phyloP scores from a whole-genome alignment of 2,329 filamentous ascomycete species.

The Colletotrichum tofieldiae region DNA sequence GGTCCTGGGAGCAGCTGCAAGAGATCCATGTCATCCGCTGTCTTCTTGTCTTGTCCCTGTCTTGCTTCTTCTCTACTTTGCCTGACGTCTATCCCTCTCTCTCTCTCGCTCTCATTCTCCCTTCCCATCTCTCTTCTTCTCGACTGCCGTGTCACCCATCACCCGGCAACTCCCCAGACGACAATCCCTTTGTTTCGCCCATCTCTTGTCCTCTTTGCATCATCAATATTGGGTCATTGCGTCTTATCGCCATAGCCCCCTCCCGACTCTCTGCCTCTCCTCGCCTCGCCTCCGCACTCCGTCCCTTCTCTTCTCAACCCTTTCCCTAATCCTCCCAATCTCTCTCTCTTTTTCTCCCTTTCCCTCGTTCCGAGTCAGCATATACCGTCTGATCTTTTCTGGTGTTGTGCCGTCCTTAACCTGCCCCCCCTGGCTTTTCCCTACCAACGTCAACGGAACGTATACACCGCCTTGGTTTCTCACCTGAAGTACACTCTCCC shows the following conservation, averaged over 20 bases:
- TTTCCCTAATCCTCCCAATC: not conserved
- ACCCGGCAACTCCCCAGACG: constrained; percentile 7
- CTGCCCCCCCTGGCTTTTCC: constrained; percentile 14
- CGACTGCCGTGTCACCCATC: not conserved
- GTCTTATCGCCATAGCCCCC: constrained; percentile 24
- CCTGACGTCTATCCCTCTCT: constrained; percentile 4
- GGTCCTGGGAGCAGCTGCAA: constrained; percentile 1
- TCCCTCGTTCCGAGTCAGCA: constrained; percentile 16
- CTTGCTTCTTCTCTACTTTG: constrained; percentile 10
- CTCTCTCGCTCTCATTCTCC: constrained; percentile 7
- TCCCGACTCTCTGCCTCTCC: constrained; percentile 2
- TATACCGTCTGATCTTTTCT: constrained; percentile 41
- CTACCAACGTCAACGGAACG: constrained; percentile 14
- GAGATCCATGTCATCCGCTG: constrained; percentile 38
- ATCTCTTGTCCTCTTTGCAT: constrained; percentile 33
- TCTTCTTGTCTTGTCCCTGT: constrained; percentile 19
- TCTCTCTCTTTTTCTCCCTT: constrained; percentile 7
- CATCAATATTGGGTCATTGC: constrained; percentile 27
- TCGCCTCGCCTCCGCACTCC: not conserved
- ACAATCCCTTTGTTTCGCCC: constrained; percentile 34
- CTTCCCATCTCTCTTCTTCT: constrained; percentile 7
- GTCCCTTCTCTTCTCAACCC: not conserved
- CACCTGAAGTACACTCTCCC: not conserved
- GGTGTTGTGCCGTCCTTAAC: constrained; percentile 9
- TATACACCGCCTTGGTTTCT: constrained; percentile 7